These are phyloP conservation scores for Apiospora phragmitis DNA, from an alignment of 2,329 filamentous ascomycete genomes.

Conservation along the genomic window DNA sequence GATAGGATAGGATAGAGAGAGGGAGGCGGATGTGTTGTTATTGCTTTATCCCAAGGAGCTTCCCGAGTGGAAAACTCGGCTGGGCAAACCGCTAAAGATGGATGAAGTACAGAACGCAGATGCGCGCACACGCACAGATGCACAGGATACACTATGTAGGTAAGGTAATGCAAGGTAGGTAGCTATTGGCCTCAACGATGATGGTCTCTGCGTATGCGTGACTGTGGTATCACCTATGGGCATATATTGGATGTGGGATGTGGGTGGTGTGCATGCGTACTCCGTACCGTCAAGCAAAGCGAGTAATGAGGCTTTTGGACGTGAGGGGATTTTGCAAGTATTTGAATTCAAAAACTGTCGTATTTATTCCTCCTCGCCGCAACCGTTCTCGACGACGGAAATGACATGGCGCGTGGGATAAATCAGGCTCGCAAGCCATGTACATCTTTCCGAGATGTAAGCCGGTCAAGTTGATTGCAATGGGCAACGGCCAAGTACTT, in stretches of 20 bases:
- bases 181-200: neutral
- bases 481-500: neutral
- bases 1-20: neutral
- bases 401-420: neutral
- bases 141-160: neutral
- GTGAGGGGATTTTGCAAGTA: neutral
- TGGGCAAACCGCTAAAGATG: neutral
- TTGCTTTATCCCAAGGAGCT: conserved; percentile 3
- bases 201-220: conserved; percentile 6
- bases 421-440: neutral
- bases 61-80: neutral
- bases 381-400: neutral
- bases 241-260: conserved; percentile 6
- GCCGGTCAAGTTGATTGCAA: neutral
- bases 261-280: conserved; percentile 1
- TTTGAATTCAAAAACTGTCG: neutral
- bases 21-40: neutral
- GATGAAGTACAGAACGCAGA: neutral
- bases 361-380: neutral
- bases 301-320: neutral
- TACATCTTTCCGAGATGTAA: neutral
- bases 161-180: neutral
- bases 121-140: neutral
- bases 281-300: neutral
- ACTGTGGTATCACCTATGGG: conserved; percentile 8